Evolutionary conservation across 148 eudicot genomes (phyloP).

Genomic region (Rhododendron griersonianum): DNA sequence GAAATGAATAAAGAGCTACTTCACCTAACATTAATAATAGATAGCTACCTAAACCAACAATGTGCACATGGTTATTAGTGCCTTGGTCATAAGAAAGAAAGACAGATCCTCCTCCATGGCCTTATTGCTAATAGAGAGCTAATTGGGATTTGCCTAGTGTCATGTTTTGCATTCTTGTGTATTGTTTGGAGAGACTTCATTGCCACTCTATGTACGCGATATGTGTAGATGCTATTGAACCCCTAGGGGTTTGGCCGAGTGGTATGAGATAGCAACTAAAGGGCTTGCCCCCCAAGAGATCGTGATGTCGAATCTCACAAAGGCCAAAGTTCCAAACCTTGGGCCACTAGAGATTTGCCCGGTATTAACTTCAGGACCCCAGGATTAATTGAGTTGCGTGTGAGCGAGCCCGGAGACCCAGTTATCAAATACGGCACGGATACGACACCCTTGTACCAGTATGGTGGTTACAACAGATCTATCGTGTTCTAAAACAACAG

Average conservation of each 20-base stretch:
- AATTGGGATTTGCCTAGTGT: not conserved
- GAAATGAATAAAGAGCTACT: not conserved
- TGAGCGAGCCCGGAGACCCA: too few relatives aligned
- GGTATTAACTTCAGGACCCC: too few relatives aligned
- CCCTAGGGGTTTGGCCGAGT: too few relatives aligned
- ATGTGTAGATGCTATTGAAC: too few relatives aligned
- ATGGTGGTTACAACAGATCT: not conserved
- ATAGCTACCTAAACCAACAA: not conserved
- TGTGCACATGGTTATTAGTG: not conserved
- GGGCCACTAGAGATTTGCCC: too few relatives aligned
- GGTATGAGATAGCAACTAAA: too few relatives aligned
- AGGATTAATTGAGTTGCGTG: too few relatives aligned
- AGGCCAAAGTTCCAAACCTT: too few relatives aligned
- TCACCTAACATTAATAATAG: not conserved
- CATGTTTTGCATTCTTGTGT: not conserved
- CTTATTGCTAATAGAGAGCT: not conserved
- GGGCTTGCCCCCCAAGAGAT: too few relatives aligned
- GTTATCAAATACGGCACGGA: not conserved
- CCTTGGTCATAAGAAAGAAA: not conserved
- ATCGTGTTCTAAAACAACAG: not conserved
- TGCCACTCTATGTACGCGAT: not conserved
- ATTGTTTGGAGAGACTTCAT: not conserved
- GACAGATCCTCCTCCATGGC: not conserved
- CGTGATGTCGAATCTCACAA: too few relatives aligned
- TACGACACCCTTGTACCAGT: not conserved